Conservation (phyloP, 441 rosid species). For the Jatropha multifida region DNA sequence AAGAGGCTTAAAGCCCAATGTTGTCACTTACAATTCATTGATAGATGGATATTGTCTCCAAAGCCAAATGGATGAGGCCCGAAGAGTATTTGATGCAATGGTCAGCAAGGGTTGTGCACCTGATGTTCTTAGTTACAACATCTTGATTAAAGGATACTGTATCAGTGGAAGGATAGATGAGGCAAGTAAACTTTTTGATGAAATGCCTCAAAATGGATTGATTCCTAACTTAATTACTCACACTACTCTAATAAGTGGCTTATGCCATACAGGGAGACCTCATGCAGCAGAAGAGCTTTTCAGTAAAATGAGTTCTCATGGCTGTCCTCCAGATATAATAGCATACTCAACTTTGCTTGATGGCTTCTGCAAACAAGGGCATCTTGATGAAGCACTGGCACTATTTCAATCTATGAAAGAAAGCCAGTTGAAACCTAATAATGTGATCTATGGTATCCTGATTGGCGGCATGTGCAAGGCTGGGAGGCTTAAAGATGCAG, state of each 20-base stretch:
- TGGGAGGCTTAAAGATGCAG: conserved; percentile 6
- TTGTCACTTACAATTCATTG: conserved; percentile 18
- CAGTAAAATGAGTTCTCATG: conserved; percentile 11
- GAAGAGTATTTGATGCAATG: conserved; percentile 9
- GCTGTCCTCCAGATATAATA: conserved; percentile 11
- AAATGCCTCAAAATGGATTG: conserved; percentile 10
- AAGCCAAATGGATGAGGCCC: conserved; percentile 11
- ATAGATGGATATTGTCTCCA: conserved; percentile 22
- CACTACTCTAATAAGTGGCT: conserved; percentile 11
- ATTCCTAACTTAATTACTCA: conserved; percentile 12
- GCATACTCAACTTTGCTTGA: conserved; percentile 18
- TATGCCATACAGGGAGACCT: conserved; percentile 5
- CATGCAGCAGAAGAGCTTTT: conserved; percentile 11
- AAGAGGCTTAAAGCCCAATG: not conserved
- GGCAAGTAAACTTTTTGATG: conserved; percentile 18
- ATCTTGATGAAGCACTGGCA: conserved; percentile 3
- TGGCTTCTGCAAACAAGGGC: conserved; percentile 19
- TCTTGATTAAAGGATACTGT: conserved; percentile 19
- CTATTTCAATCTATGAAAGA: conserved; percentile 10
- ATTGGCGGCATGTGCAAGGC: conserved; percentile 7
- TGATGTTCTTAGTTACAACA: conserved; percentile 18
- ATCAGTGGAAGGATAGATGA: conserved; percentile 7
- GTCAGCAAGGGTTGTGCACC: not conserved
- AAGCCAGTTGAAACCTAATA: conserved; percentile 5
- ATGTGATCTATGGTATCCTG: not conserved